Percentiles rank a stretch among this genome's conserved stretches.
Evolutionary conservation across 2,329 filamentous ascomycete species (phyloP).

Genomic region (Aphanoascus verrucosus): DNA sequence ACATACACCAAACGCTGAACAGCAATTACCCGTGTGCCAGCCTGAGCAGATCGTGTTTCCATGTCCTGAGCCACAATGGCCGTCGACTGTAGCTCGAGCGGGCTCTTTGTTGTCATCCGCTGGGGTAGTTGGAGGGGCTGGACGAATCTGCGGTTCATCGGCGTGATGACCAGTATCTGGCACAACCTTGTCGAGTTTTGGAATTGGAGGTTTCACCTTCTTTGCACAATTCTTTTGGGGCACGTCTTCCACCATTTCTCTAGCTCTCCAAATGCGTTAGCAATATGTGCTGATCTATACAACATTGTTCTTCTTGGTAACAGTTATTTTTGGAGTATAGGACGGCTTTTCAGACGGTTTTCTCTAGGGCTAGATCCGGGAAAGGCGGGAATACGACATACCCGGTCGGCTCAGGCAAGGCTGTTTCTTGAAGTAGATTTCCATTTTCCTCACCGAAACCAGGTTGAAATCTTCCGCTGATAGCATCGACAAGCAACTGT

Average conservation of each 20-base stretch:
- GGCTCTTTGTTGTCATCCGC: not conserved
- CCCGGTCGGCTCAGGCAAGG: not conserved
- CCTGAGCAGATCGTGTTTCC: constrained; percentile 42
- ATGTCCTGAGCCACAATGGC: constrained; percentile 44
- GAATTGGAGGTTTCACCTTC: not conserved
- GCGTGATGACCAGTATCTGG: too few species aligned
- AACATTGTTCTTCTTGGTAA: too few species aligned
- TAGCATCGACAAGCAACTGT: constrained; percentile 3
- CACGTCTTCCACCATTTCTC: not conserved
- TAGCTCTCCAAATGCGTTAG: too few species aligned
- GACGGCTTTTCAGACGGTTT: too few species aligned
- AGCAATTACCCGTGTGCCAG: constrained; percentile 45
- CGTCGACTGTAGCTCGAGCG: constrained; percentile 28
- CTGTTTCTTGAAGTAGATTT: not conserved
- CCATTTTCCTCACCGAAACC: not conserved
- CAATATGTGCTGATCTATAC: too few species aligned
- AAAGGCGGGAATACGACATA: not conserved
- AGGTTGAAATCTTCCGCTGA: not conserved
- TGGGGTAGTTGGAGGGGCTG: not conserved
- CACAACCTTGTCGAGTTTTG: not conserved
- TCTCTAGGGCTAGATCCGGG: not conserved
- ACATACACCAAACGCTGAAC: constrained; percentile 49
- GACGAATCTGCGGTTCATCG: not conserved
- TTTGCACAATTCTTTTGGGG: not conserved
- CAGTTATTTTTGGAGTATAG: too few species aligned